These are phyloP conservation scores for Metschnikowia corniflorae DNA, from an alignment of 805 yeast genomes.

Conservation along the genomic window DNA sequence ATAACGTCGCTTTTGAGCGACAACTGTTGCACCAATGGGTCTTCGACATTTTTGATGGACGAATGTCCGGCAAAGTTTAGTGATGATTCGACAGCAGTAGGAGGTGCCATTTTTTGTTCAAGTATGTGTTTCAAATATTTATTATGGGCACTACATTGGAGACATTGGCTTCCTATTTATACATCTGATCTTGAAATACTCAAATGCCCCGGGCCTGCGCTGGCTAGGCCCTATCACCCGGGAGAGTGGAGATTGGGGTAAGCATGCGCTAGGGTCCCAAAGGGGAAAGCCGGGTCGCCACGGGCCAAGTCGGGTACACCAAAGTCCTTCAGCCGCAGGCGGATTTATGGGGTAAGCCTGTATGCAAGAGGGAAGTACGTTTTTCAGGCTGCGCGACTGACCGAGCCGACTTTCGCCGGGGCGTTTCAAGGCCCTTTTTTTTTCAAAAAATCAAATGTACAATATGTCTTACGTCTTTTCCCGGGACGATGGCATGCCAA, in stretches of 20 bases:
- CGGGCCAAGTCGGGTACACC: constrained; percentile 7
- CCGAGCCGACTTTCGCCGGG: constrained; percentile 9
- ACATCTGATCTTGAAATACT: background rate
- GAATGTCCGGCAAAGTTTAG: constrained; percentile 39
- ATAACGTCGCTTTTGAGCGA: constrained; percentile 56
- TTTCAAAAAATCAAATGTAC: too few relatives aligned
- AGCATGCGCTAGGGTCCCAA: constrained; percentile 7
- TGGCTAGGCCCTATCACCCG: constrained; percentile 6
- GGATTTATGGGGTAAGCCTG: constrained; percentile 5
- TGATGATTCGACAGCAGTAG: constrained; percentile 43
- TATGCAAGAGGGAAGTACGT: constrained; percentile 1
- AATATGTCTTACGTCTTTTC: too few relatives aligned
- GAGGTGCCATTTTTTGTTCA: constrained; percentile 34
- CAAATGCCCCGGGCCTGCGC: constrained; percentile 7
- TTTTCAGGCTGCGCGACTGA: constrained; percentile 1
- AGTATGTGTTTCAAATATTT: background rate
- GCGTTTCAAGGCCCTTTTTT: too few relatives aligned
- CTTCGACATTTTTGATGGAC: constrained; percentile 36
- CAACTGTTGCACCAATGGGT: constrained; percentile 41
- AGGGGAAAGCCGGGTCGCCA: constrained; percentile 11
- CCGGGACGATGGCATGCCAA: too few relatives aligned
- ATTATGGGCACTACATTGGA: too few relatives aligned
- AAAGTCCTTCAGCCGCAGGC: background rate
- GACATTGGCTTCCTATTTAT: too few relatives aligned
- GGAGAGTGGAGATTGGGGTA: constrained; percentile 11